Evolutionary conservation across 169 alveolate species (phyloP).

Genomic region (Eimeria necatrix): DNA sequence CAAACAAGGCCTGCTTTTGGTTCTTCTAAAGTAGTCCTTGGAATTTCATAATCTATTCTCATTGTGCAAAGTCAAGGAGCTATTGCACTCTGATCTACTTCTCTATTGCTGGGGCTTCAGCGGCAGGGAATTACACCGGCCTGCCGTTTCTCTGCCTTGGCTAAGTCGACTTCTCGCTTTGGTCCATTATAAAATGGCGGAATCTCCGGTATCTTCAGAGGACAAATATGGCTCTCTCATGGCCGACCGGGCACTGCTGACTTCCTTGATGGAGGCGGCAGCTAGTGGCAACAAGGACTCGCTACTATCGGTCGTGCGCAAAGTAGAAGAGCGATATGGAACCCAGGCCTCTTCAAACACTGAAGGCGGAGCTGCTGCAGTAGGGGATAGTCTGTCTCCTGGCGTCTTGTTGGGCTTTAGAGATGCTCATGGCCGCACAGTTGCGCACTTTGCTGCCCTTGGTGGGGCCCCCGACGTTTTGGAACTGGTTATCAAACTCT

Average conservation of each 20-base stretch:
- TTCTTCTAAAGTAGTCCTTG: no score
- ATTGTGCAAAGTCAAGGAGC: no score
- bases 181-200: no score
- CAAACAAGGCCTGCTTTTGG: no score
- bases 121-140: no score
- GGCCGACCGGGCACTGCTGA: constrained; percentile 44
- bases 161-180: no score
- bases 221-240: not conserved
- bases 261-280: constrained; percentile 54
- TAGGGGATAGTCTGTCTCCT: not conserved
- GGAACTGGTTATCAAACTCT: not conserved
- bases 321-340: constrained; percentile 34
- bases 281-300: constrained; percentile 24
- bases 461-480: constrained; percentile 22
- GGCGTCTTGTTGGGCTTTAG: constrained; percentile 33
- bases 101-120: no score
- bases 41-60: no score
- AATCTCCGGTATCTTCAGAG: no score
- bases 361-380: not conserved
- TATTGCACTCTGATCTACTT: no score
- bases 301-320: not conserved
- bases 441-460: constrained; percentile 62
- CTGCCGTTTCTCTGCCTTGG: no score
- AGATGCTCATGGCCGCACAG: constrained; percentile 49
- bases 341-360: not conserved